Conservation (phyloP, 768 basidiomycete species). For the Ramaria sp. region DNA sequence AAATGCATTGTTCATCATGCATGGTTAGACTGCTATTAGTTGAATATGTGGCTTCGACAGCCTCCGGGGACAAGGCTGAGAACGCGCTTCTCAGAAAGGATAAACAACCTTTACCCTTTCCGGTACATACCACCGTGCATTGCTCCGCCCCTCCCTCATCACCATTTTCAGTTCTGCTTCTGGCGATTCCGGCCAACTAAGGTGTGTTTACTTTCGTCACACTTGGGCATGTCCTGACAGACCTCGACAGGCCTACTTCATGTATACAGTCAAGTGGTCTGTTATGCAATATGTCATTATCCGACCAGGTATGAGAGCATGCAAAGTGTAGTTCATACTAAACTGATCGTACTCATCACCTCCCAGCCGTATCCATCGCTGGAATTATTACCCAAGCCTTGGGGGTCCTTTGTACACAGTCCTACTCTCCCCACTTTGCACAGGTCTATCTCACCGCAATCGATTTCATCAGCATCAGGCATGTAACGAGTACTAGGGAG, state of each 20-base stretch:
- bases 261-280: slow-evolving; percentile 84
- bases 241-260: slow-evolving; percentile 60
- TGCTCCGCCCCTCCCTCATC: neutral
- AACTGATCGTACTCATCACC: neutral
- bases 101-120: slow-evolving; percentile 60
- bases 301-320: slow-evolving; percentile 33
- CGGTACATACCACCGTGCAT: slow-evolving; percentile 30
- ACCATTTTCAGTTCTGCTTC: slow-evolving; percentile 51
- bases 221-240: slow-evolving; percentile 6
- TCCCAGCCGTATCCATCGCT: slow-evolving; percentile 48
- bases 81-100: slow-evolving; percentile 71
- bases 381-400: slow-evolving; percentile 70
- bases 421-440: slow-evolving; percentile 51
- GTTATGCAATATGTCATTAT: slow-evolving; percentile 85
- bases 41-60: slow-evolving; percentile 72
- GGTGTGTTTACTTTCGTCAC: slow-evolving; percentile 20
- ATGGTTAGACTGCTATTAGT: slow-evolving; percentile 58
- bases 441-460: slow-evolving; percentile 59
- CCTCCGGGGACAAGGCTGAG: slow-evolving; percentile 47
- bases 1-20: neutral
- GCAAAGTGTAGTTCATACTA: neutral
- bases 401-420: slow-evolving; percentile 58
- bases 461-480: slow-evolving; percentile 76
- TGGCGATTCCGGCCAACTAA: slow-evolving; percentile 79
- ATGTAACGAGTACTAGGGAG: slow-evolving; percentile 3